Percentiles rank a stretch among this genome's conserved stretches.
phyloP scores from a whole-genome alignment of 768 basidiomycete genomes.

The Trametes meyenii region DNA sequence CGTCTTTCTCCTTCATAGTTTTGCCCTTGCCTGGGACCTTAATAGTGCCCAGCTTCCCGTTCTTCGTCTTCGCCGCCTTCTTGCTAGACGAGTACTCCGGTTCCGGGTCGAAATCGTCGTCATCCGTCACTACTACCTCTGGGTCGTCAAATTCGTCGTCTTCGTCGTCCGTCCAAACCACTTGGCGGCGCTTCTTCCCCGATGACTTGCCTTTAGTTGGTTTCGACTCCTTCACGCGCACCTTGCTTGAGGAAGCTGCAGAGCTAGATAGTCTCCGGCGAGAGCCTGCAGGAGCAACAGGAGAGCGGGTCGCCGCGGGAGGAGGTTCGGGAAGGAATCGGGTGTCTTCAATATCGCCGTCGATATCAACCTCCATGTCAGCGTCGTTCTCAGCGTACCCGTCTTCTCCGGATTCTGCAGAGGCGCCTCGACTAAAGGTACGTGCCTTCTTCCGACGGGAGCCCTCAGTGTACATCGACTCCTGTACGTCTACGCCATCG shows the following conservation, averaged over 20 bases:
- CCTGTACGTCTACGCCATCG: constrained; percentile 17
- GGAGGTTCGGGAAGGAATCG: constrained; percentile 28
- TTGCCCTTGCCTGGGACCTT: constrained; percentile 19
- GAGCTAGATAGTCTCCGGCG: neutral
- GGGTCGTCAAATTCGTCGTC: constrained; percentile 33
- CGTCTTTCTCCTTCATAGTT: constrained; percentile 34
- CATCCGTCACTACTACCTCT: constrained; percentile 24
- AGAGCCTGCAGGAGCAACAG: neutral
- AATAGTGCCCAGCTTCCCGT: constrained; percentile 34
- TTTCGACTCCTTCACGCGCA: constrained; percentile 12
- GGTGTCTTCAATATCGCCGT: constrained; percentile 29
- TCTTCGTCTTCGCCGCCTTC: constrained; percentile 34
- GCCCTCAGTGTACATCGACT: constrained; percentile 11
- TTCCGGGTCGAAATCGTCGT: constrained; percentile 31
- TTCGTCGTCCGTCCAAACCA: constrained; percentile 28
- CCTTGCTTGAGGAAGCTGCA: constrained; percentile 8
- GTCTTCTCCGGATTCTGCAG: constrained; percentile 32
- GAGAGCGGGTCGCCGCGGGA: neutral
- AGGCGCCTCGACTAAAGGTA: constrained; percentile 18
- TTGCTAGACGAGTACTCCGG: constrained; percentile 18
- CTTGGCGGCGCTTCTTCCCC: constrained; percentile 15
- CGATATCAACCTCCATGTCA: constrained; percentile 31
- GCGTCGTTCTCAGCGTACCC: constrained; percentile 35
- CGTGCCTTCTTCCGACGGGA: constrained; percentile 25
- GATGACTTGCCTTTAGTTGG: constrained; percentile 8